Conservation (phyloP, 805 yeast species). For the Metschnikowia arizonensis region DNA sequence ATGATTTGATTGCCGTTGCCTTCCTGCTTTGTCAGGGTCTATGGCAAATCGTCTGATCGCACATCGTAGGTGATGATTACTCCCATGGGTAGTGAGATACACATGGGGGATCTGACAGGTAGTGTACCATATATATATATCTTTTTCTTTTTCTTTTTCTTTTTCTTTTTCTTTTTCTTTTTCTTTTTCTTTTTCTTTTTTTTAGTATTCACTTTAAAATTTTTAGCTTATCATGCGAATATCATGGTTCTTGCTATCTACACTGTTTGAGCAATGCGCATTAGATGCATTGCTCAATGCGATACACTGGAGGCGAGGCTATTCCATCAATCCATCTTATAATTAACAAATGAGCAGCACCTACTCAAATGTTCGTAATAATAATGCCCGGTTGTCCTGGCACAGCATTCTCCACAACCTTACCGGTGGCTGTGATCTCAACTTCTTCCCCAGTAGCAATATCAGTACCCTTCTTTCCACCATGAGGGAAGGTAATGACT, state of each 20-base stretch:
- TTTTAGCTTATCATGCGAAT: neutral
- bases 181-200: no score
- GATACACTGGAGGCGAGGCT: neutral
- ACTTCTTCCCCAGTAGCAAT: conserved; percentile 65
- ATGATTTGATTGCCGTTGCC: no score
- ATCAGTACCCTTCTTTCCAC: conserved; percentile 59
- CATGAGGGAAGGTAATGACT: conserved; percentile 61
- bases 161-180: no score
- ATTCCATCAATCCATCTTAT: neutral
- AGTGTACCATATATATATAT: no score
- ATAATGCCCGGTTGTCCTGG: conserved; percentile 93
- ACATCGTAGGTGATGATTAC: no score
- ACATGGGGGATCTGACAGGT: no score
- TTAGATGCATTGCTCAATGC: no score
- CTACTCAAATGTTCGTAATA: conserved; percentile 51
- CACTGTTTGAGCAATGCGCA: neutral
- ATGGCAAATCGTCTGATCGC: no score
- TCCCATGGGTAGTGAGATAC: no score
- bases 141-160: no score
- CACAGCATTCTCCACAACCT: conserved; percentile 74
- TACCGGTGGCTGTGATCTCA: conserved; percentile 59
- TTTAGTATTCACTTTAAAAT: no score
- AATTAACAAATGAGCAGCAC: neutral
- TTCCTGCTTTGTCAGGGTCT: no score
- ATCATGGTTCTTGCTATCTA: neutral